These are phyloP conservation scores for Botrytis byssoidea DNA, from an alignment of 2,329 filamentous ascomycete genomes.

Conservation along the genomic window DNA sequence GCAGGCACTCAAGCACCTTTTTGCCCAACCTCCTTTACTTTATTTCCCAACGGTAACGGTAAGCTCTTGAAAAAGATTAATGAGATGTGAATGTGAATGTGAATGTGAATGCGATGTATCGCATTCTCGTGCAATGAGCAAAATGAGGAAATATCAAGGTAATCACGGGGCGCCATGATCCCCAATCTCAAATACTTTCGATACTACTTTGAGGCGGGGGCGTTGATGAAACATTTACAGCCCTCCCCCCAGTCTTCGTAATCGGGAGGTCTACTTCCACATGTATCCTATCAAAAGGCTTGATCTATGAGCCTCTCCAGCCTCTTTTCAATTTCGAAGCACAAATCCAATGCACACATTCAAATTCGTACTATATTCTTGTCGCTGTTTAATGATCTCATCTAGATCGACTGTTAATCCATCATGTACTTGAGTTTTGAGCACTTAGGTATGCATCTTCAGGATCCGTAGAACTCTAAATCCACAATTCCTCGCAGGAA, in stretches of 20 bases:
- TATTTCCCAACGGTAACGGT: conserved; percentile 20
- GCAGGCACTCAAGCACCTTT: conserved; percentile 7
- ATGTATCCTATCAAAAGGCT: neutral
- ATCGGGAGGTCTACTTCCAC: neutral
- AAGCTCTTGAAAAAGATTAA: neutral
- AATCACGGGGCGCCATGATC: conserved; percentile 18
- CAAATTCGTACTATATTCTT: neutral
- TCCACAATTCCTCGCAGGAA: conserved; percentile 21
- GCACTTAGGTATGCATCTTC: conserved; percentile 10
- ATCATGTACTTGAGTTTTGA: conserved; percentile 13
- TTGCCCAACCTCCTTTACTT: conserved; percentile 18
- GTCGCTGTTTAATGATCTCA: conserved; percentile 5
- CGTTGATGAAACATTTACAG: conserved; percentile 12
- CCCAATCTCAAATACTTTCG: conserved; percentile 11
- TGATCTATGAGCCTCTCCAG: neutral
- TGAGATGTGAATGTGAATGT: conserved; percentile 12
- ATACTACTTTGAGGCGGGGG: conserved; percentile 15
- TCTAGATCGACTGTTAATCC: conserved; percentile 1
- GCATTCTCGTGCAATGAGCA: conserved; percentile 11
- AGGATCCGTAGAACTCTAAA: conserved; percentile 1
- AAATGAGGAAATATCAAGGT: conserved; percentile 8
- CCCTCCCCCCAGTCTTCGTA: neutral
- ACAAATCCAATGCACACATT: neutral
- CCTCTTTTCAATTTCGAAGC: neutral
- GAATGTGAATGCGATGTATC: conserved; percentile 18